A percentile compares a stretch with the other conserved stretches of the same genome.
Conservation (phyloP, 2,329 filamentous ascomycete genomes). For the Alternaria brassicae region DNA sequence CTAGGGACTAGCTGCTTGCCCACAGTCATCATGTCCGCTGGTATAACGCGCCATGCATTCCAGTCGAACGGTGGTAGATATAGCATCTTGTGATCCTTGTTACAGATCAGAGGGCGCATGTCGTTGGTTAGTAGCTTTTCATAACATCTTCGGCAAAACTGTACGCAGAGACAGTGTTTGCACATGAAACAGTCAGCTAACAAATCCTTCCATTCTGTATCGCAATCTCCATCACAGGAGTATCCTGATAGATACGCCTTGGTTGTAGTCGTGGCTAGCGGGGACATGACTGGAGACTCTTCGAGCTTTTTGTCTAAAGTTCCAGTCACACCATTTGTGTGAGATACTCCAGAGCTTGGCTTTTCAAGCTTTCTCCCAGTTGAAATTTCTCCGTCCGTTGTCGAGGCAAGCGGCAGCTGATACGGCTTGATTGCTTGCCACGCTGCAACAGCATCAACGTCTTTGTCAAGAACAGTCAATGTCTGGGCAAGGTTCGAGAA, state of each 20-base stretch:
- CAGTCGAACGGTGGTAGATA: not conserved
- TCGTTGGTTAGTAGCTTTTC: not conserved
- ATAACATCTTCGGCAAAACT: not conserved
- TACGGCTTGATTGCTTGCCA: not conserved
- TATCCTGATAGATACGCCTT: not conserved
- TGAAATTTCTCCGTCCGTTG: fast-evolving
- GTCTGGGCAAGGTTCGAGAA: not conserved
- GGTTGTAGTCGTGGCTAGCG: not conserved
- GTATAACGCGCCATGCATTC: not conserved
- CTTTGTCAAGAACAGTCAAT: not conserved
- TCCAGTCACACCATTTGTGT: not conserved
- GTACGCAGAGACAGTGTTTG: not conserved
- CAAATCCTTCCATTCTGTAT: not conserved
- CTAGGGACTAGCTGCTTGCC: not conserved
- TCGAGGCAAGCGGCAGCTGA: not conserved
- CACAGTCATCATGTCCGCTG: not conserved
- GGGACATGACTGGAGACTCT: not conserved
- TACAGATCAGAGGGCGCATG: not conserved
- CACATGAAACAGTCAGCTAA: not conserved
- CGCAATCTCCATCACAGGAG: not conserved
- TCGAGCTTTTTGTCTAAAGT: not conserved
- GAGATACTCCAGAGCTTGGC: not conserved
- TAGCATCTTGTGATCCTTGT: slow-evolving; percentile 1
- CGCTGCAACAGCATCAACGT: not conserved
- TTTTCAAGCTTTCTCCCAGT: not conserved